Conservation (phyloP, 2,329 filamentous ascomycete species). For the Stromatinia cepivora region DNA sequence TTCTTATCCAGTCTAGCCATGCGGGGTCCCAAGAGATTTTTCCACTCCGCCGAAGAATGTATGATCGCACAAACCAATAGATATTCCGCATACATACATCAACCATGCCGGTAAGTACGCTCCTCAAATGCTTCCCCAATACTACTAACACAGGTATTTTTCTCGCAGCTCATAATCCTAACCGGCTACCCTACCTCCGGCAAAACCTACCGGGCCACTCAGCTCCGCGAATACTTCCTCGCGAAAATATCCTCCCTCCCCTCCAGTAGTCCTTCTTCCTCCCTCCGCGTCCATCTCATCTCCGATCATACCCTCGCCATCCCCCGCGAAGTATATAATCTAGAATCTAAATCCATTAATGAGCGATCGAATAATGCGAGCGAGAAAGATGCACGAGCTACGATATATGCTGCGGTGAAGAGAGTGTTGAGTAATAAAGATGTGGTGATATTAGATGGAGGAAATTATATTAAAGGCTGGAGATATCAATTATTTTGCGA, state of each 20-base stretch:
- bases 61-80: slow-evolving; percentile 5
- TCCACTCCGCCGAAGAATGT: neutral
- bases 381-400: slow-evolving; percentile 80
- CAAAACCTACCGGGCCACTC: slow-evolving; percentile 64
- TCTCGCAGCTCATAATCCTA: slow-evolving; percentile 62
- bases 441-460: slow-evolving; percentile 75
- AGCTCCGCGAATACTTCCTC: slow-evolving; percentile 67
- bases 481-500: slow-evolving; percentile 85
- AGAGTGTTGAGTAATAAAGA: slow-evolving; percentile 69
- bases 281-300: slow-evolving; percentile 69
- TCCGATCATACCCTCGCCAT: slow-evolving; percentile 72
- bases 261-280: slow-evolving; percentile 38
- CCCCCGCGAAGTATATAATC: slow-evolving; percentile 68
- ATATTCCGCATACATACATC: slow-evolving; percentile 5
- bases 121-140: neutral
- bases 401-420: slow-evolving; percentile 76
- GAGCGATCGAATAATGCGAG: slow-evolving; percentile 69
- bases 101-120: slow-evolving; percentile 16
- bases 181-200: slow-evolving; percentile 68
- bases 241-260: slow-evolving; percentile 46
- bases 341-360: slow-evolving; percentile 57
- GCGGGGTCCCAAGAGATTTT: slow-evolving; percentile 11
- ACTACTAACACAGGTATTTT: neutral
- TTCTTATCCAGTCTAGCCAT: neutral
- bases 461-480: slow-evolving; percentile 91